Percentiles rank a stretch among this genome's conserved stretches.
Conservation (phyloP, 2,329 filamentous ascomycete species). For the Ceratocystis cacaofunesta region DNA sequence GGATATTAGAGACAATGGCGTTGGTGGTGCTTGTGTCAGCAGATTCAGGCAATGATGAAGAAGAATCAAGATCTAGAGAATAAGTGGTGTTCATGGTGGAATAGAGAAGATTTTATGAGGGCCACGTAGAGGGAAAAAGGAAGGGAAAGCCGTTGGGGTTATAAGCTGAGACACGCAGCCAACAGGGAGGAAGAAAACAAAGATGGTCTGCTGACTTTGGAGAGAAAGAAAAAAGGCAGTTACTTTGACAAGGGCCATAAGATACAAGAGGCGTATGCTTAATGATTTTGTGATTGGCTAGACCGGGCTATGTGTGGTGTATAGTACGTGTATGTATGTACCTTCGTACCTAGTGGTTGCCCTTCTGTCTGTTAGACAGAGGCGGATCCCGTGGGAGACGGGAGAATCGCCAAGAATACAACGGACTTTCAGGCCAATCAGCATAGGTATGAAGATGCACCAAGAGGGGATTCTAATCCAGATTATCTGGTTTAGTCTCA, state of each 20-base stretch:
- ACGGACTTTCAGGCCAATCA: background rate
- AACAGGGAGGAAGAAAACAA: background rate
- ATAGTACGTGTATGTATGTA: background rate
- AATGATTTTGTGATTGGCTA: background rate
- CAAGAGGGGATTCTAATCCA: background rate
- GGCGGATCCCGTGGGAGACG: background rate
- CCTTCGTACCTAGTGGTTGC: background rate
- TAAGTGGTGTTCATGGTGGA: slow-evolving; percentile 15
- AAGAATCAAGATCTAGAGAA: slow-evolving; percentile 8
- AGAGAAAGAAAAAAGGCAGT: background rate
- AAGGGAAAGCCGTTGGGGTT: slow-evolving; percentile 7
- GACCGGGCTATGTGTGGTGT: background rate
- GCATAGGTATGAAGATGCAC: background rate
- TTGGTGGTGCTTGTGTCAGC: background rate
- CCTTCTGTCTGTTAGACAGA: background rate
- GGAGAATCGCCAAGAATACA: background rate
- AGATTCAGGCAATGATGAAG: slow-evolving; percentile 1
- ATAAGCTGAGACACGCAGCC: slow-evolving; percentile 2
- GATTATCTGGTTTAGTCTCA: background rate
- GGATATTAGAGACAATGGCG: background rate
- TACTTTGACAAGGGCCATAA: background rate
- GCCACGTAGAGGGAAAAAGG: background rate
- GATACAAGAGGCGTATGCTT: background rate
- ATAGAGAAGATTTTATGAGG: background rate
- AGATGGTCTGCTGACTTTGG: background rate